These are phyloP conservation scores for Aspergillus egyptiacus DNA, from an alignment of 495 filamentous ascomycete genomes.

Conservation along the genomic window DNA sequence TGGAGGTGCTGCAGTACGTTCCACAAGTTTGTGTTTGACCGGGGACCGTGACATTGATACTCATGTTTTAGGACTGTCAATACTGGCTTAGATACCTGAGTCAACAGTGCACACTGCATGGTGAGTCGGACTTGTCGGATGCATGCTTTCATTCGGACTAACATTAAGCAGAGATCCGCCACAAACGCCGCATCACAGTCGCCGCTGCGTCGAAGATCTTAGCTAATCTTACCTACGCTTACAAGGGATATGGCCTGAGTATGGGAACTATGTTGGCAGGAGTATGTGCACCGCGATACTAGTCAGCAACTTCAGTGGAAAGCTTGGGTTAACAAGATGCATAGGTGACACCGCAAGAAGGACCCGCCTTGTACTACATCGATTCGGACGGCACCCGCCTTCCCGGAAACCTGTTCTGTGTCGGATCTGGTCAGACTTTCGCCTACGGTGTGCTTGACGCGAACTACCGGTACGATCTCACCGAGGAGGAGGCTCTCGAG, in stretches of 20 bases:
- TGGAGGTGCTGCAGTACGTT: slow-evolving; percentile 82
- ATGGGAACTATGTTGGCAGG: slow-evolving; percentile 99
- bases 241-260: slow-evolving; percentile 95
- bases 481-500: slow-evolving; percentile 78
- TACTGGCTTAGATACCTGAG: slow-evolving; percentile 99
- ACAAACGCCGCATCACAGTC: slow-evolving; percentile 97
- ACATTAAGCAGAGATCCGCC: slow-evolving; percentile 63
- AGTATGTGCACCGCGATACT: slow-evolving; percentile 41
- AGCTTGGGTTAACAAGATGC: not conserved
- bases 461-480: slow-evolving; percentile 85
- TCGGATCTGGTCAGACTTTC: slow-evolving; percentile 96
- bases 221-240: slow-evolving; percentile 93
- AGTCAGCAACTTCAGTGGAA: no score
- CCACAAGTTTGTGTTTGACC: not conserved
- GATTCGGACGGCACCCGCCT: slow-evolving; percentile 94
- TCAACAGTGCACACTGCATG: slow-evolving; percentile 97
- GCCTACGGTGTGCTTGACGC: slow-evolving; percentile 97
- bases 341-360: slow-evolving; percentile 77
- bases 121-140: slow-evolving; percentile 18
- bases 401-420: slow-evolving; percentile 93
- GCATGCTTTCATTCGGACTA: slow-evolving; percentile 1
- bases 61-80: slow-evolving; percentile 73
- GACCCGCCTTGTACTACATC: slow-evolving; percentile 97
- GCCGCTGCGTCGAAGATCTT: slow-evolving; percentile 98
- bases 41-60: slow-evolving; percentile 10